Base-by-base conservation (phyloP, 2,329 filamentous ascomycete species). In the Davidsoniella eucalypti region DNA sequence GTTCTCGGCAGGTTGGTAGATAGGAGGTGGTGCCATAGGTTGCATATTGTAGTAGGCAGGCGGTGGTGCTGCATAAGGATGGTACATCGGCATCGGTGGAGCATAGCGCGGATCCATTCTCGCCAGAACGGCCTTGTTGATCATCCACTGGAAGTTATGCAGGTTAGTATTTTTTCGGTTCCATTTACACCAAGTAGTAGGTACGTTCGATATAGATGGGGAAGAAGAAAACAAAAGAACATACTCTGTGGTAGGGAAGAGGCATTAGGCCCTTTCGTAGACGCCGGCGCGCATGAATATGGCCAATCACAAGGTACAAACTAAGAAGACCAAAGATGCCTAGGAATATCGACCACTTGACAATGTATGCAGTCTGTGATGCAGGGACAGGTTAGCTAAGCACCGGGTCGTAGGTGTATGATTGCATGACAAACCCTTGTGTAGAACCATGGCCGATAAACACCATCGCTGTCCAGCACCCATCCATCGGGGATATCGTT, bases 321-420 rank as follows among this genome's bases (percentile, higher is more conserved):
- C 76, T 61, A 58, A 85, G 64, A 53, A 78, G 51, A 50, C 71
- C 52, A 57, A 84, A 67, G 56, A 90, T 61, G 54, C 69, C 65
- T 54, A 75, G 72, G 59, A 88, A 76, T 53, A 90, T 65, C 44
- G 73, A 70, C 76, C 83, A 90, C 64, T 85, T 84, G 58, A 87
- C 68, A 52, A 80, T 79, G 51, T 72, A 64, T 51, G 77, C 80
- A 36, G 70, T 72, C 78, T 83, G 54, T 14, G 18, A 26, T 25
- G n/a, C 17, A 25, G 10, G 23, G 26, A 4, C 14, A 26, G 12
- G 42, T 54, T 49, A 57, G 54, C 57, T 29, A 36, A 17, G 14
- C 8, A 12, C 25, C 2, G 2, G 16, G 25, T 4, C 7, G 33
- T 33, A 7, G 17, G 12, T 33, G 17, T 7, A 38, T 40, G 14